Evolutionary conservation across 2,329 filamentous ascomycete species (phyloP).

Genomic region (Cryphonectria carpinicola): DNA sequence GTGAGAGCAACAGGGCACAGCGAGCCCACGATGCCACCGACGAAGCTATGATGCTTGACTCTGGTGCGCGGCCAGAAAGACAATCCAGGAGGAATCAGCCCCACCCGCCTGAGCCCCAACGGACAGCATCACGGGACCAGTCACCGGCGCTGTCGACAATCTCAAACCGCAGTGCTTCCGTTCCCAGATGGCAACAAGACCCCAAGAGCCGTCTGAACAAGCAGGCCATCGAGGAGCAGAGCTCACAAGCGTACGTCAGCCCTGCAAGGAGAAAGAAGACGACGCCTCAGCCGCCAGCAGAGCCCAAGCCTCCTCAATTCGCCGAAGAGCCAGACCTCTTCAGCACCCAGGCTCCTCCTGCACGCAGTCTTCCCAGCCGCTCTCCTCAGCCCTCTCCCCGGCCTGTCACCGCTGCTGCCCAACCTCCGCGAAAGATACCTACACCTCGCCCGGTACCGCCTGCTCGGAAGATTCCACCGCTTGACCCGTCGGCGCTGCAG

Average conservation of each 20-base stretch:
- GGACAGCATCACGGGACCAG: slow-evolving; percentile 47
- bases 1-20: slow-evolving; percentile 38
- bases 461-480: slow-evolving; percentile 62
- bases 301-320: slow-evolving; percentile 42
- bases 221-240: slow-evolving; percentile 77
- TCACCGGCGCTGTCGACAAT: slow-evolving; percentile 53
- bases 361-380: slow-evolving; percentile 42
- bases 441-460: slow-evolving; percentile 51
- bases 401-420: slow-evolving; percentile 50
- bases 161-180: slow-evolving; percentile 48
- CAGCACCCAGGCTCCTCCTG: slow-evolving; percentile 45
- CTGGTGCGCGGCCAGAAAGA: slow-evolving; percentile 59
- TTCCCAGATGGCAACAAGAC: slow-evolving; percentile 66
- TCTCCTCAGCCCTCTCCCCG: slow-evolving; percentile 47
- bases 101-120: slow-evolving; percentile 37
- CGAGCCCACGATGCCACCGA: slow-evolving; percentile 57
- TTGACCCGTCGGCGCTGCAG: slow-evolving; percentile 71
- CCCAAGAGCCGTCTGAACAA: slow-evolving; percentile 69
- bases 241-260: slow-evolving; percentile 83
- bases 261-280: slow-evolving; percentile 78
- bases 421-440: slow-evolving; percentile 47
- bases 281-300: slow-evolving; percentile 52
- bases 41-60: slow-evolving; percentile 80
- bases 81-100: slow-evolving; percentile 38
- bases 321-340: slow-evolving; percentile 66